These are phyloP conservation scores for Paramyrothecium roridum DNA, from an alignment of 2,329 filamentous ascomycete species.

Conservation along the genomic window DNA sequence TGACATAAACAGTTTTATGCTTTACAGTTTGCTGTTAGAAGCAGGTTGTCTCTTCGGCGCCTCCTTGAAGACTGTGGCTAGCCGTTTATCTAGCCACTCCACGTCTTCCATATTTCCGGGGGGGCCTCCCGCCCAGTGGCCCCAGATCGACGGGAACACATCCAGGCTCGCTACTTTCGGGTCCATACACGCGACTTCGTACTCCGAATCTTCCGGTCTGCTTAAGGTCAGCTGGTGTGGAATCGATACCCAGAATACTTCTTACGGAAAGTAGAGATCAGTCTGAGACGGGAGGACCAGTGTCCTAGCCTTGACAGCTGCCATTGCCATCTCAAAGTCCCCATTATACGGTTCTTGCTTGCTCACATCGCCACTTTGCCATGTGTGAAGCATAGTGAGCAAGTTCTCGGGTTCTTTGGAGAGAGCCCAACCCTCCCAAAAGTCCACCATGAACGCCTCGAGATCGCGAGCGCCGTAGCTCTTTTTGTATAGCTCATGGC, in stretches of 20 bases:
- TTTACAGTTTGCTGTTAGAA: too few relatives aligned
- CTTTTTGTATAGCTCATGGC: constrained; percentile 65
- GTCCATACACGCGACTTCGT: constrained; percentile 58
- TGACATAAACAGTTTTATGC: too few relatives aligned
- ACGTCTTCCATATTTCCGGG: constrained; percentile 69
- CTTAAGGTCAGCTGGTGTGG: not conserved
- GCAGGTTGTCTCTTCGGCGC: not conserved
- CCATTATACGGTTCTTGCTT: constrained; percentile 66
- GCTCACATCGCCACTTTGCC: constrained; percentile 72
- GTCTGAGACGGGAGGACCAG: constrained; percentile 70
- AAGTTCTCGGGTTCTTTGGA: constrained; percentile 75
- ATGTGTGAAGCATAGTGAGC: constrained; percentile 72
- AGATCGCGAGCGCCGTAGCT: constrained; percentile 63
- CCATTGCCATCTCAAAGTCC: constrained; percentile 63
- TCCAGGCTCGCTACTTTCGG: constrained; percentile 27
- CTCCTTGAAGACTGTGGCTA: constrained; percentile 13
- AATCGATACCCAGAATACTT: fast-evolving
- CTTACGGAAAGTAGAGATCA: constrained; percentile 71
- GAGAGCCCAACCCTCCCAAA: constrained; percentile 74
- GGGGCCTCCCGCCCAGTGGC: constrained; percentile 62
- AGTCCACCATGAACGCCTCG: constrained; percentile 70
- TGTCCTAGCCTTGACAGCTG: constrained; percentile 67
- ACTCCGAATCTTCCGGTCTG: constrained; percentile 69
- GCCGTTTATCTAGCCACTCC: constrained; percentile 62
- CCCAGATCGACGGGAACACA: constrained; percentile 38